Evolutionary conservation across 768 basidiomycete species (phyloP).

Genomic region (Nevesoporus exiguus): DNA sequence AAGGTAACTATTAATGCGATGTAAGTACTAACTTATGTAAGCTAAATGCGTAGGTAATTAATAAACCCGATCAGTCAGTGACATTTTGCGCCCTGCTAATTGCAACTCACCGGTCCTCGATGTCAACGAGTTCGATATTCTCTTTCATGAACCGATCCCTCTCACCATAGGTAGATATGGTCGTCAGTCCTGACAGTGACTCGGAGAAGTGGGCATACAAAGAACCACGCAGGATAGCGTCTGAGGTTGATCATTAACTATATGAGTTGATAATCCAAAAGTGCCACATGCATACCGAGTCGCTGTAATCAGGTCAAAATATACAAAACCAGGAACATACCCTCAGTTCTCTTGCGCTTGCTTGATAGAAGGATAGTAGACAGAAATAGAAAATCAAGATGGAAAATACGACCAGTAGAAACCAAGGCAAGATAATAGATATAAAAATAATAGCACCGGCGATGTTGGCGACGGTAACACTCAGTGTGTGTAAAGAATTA

Average conservation of each 20-base stretch:
- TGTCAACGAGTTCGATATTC: slow-evolving; percentile 71
- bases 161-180: slow-evolving; percentile 87
- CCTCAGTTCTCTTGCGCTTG: slow-evolving; percentile 86
- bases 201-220: slow-evolving; percentile 94
- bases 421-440: slow-evolving; percentile 76
- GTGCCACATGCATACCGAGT: slow-evolving; percentile 41
- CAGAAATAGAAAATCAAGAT: slow-evolving; percentile 64
- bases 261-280: not conserved
- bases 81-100: slow-evolving; percentile 7
- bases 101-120: slow-evolving; percentile 69
- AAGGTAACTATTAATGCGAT: too few relatives aligned
- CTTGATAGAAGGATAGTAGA: slow-evolving; percentile 78
- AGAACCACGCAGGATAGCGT: slow-evolving; percentile 81
- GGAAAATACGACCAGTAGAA: slow-evolving; percentile 68
- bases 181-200: slow-evolving; percentile 79
- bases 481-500: slow-evolving; percentile 75
- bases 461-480: slow-evolving; percentile 59
- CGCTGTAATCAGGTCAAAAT: slow-evolving; percentile 36
- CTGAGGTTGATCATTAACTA: slow-evolving; percentile 31
- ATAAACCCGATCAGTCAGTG: too few relatives aligned
- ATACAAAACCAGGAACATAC: slow-evolving; percentile 30
- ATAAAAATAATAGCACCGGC: slow-evolving; percentile 77
- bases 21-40: too few relatives aligned
- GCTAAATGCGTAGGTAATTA: too few relatives aligned
- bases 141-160: slow-evolving; percentile 68